A percentile compares a stretch with the other conserved stretches of the same genome.
phyloP scores from a whole-genome alignment of 1,284 basidiomycete genomes.

The Papiliotrema fonsecae region DNA sequence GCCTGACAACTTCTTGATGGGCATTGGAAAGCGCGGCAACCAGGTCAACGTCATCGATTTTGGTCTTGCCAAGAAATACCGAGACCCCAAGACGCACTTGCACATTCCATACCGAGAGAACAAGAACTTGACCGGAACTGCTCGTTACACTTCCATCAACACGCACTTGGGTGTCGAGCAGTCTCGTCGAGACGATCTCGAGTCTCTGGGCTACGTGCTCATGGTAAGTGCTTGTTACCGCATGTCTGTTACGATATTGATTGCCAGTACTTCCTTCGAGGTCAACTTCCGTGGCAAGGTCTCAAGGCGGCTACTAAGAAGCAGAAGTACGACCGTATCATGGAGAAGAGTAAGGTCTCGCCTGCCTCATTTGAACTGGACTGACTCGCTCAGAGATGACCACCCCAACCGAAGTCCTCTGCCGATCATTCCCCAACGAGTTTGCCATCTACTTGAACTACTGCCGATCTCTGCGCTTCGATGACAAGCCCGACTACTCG shows the following conservation, averaged over 20 bases:
- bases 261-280: slow-evolving; percentile 82
- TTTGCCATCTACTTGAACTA: slow-evolving; percentile 98
- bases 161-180: slow-evolving; percentile 97
- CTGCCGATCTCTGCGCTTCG: slow-evolving; percentile 91
- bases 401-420: slow-evolving; percentile 89
- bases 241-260: slow-evolving; percentile 5
- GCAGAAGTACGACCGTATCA: slow-evolving; percentile 98
- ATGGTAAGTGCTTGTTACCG: slow-evolving; percentile 53
- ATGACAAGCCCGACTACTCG: slow-evolving; percentile 97
- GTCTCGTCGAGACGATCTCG: slow-evolving; percentile 90
- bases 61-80: slow-evolving; percentile 98
- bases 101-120: slow-evolving; percentile 99
- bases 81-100: slow-evolving; percentile 98
- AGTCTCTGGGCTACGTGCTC: slow-evolving; percentile 91
- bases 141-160: slow-evolving; percentile 99
- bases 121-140: slow-evolving; percentile 98
- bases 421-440: slow-evolving; percentile 95
- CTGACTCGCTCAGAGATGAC: slow-evolving; percentile 89
- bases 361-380: no score
- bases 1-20: slow-evolving; percentile 99
- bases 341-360: slow-evolving; percentile 82
- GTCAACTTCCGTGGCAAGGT: slow-evolving; percentile 94
- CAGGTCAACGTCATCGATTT: slow-evolving; percentile 99
- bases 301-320: slow-evolving; percentile 98
- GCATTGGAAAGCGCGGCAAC: slow-evolving; percentile 98